Conservation (phyloP, 805 yeast species). For the Yarrowia deformans region DNA sequence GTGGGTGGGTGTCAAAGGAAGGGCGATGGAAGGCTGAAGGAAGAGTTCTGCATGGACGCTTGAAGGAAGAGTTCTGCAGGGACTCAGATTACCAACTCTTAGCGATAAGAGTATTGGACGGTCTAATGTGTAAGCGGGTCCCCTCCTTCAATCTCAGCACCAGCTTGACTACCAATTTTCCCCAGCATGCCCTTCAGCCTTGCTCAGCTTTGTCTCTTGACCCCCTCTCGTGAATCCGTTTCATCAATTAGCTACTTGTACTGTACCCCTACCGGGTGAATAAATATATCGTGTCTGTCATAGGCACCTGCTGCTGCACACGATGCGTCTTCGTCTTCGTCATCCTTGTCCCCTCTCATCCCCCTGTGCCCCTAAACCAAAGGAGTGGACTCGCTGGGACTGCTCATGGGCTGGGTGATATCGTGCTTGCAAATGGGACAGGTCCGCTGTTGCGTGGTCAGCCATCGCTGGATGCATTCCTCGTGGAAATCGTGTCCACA, state of each 20-base stretch:
- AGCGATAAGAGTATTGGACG: too few relatives aligned
- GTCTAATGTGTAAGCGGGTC: too few relatives aligned
- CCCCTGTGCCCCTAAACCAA: constrained; percentile 8
- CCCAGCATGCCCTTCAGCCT: too few relatives aligned
- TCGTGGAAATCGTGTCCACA: constrained; percentile 70
- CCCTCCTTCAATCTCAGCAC: too few relatives aligned
- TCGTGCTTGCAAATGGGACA: constrained; percentile 68
- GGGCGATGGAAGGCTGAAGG: too few relatives aligned
- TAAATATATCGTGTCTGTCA: constrained; percentile 25
- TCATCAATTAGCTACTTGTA: constrained; percentile 25
- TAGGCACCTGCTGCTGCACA: not conserved
- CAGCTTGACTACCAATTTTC: too few relatives aligned
- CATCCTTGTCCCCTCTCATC: not conserved
- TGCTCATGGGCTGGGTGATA: constrained; percentile 44
- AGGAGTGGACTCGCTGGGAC: constrained; percentile 17
- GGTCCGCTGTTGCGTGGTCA: constrained; percentile 58
- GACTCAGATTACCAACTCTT: too few relatives aligned
- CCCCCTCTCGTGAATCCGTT: too few relatives aligned
- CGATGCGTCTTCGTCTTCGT: not conserved
- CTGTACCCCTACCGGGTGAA: constrained; percentile 18
- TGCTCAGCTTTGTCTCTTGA: too few relatives aligned
- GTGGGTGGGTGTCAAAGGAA: too few relatives aligned
- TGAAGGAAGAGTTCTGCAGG: too few relatives aligned
- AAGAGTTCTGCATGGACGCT: too few relatives aligned
- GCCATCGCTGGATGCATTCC: constrained; percentile 66